phyloP scores from a whole-genome alignment of 1,139 yeast species.

The Lodderomyces metapsilosis region DNA sequence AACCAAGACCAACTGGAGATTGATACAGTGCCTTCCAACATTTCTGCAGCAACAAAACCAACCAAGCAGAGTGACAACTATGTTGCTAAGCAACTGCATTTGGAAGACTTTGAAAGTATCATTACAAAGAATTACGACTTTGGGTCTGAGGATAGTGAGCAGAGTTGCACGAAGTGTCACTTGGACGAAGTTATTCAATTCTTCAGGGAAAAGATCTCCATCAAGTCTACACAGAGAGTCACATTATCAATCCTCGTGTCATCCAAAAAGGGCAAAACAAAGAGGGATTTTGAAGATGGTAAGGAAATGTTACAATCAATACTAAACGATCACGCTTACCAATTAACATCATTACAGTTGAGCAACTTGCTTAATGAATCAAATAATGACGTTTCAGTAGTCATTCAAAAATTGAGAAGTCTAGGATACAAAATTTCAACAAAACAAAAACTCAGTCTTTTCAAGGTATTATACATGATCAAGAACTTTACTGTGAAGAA shows the following conservation, averaged over 20 bases:
- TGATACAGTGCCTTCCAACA: constrained; percentile 2
- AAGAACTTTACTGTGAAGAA: neutral
- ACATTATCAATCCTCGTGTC: constrained; percentile 16
- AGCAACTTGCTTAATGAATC: constrained; percentile 7
- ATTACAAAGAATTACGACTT: constrained; percentile 5
- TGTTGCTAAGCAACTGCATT: neutral
- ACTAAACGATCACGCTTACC: constrained; percentile 5
- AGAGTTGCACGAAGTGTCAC: no score
- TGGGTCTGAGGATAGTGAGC: constrained; percentile 16
- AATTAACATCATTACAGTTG: constrained; percentile 10
- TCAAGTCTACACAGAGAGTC: constrained; percentile 33
- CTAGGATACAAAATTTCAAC: constrained; percentile 7
- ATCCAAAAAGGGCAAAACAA: constrained; percentile 9
- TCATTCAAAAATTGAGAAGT: constrained; percentile 6
- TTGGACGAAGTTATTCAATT: constrained; percentile 28
- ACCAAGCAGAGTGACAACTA: constrained; percentile 2
- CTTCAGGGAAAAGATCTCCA: constrained; percentile 33
- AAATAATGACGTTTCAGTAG: constrained; percentile 5
- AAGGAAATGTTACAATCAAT: constrained; percentile 7
- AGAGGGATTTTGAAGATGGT: constrained; percentile 5
- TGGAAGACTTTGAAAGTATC: constrained; percentile 1
- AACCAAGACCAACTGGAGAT: constrained; percentile 24
- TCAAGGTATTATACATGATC: neutral
- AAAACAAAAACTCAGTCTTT: neutral
- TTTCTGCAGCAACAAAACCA: constrained; percentile 2